phyloP scores from a whole-genome alignment of 192 early-diverging fungal species.

The Kappamyces sp. region DNA sequence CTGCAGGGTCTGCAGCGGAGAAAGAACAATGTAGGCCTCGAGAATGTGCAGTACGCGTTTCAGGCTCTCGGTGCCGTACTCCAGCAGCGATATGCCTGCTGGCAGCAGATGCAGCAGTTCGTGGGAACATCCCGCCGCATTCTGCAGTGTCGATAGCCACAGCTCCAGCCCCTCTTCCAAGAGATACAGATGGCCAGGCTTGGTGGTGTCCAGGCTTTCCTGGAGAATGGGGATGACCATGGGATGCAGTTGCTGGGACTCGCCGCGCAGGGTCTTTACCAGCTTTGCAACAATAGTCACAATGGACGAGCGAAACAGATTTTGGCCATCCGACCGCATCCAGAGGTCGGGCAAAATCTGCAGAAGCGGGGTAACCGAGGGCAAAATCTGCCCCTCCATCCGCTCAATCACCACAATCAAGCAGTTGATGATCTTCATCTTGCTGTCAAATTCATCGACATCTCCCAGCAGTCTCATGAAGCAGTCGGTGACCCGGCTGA shows the following conservation, averaged over 20 bases:
- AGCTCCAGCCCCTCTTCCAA: constrained; percentile 89
- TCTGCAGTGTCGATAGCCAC: constrained; percentile 77
- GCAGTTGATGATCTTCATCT: constrained; percentile 67
- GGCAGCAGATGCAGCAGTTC: constrained; percentile 57
- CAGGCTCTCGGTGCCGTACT: constrained; percentile 69
- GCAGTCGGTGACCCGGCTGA: constrained; percentile 51
- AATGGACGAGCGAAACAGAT: constrained; percentile 75
- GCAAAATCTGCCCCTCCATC: constrained; percentile 66
- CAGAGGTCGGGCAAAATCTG: constrained; percentile 74
- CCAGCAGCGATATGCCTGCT: constrained; percentile 55
- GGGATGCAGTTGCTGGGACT: constrained; percentile 64
- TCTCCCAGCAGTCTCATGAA: constrained; percentile 56
- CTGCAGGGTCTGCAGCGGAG: constrained; percentile 47
- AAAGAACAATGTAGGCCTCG: constrained; percentile 77
- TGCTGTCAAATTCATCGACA: constrained; percentile 67
- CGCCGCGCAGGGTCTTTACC: constrained; percentile 61
- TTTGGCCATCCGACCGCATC: constrained; percentile 66
- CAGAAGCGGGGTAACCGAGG: constrained; percentile 66
- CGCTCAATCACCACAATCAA: constrained; percentile 71
- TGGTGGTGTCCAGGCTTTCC: constrained; percentile 61
- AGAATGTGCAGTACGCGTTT: constrained; percentile 71
- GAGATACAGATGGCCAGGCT: constrained; percentile 67
- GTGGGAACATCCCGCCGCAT: constrained; percentile 43
- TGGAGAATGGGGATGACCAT: constrained; percentile 71
- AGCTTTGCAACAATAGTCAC: constrained; percentile 71